phyloP scores from a whole-genome alignment of 2,329 filamentous ascomycete species.

The Penicillium thymicola region DNA sequence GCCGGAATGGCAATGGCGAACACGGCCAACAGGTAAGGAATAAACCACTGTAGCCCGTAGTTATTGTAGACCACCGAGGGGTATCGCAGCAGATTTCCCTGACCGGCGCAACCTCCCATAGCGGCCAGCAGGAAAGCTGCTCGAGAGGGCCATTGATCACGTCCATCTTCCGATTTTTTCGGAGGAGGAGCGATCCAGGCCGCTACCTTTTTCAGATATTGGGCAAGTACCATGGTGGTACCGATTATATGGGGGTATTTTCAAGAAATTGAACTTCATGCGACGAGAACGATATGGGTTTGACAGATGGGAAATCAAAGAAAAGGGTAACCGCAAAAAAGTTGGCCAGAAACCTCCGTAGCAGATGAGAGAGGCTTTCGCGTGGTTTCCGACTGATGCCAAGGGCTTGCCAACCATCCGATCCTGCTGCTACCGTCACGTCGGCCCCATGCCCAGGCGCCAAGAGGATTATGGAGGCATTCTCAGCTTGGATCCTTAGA shows the following conservation, averaged over 20 bases:
- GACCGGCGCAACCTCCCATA: constrained; percentile 58
- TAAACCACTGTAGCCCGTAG: constrained; percentile 59
- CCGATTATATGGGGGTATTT: neutral
- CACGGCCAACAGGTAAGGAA: constrained; percentile 56
- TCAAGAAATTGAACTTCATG: neutral
- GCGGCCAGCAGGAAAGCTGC: constrained; percentile 56
- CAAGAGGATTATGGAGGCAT: neutral
- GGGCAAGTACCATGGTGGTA: constrained; percentile 3
- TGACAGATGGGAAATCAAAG: neutral
- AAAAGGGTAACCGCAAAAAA: neutral
- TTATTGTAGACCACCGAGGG: constrained; percentile 61
- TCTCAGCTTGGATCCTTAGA: neutral
- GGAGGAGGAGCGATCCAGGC: constrained; percentile 34
- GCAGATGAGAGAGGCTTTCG: neutral
- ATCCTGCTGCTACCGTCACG: neutral
- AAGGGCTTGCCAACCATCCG: neutral
- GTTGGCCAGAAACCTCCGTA: neutral
- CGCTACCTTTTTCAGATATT: constrained; percentile 21
- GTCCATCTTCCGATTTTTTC: constrained; percentile 40
- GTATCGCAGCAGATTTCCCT: constrained; percentile 58
- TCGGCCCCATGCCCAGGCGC: constrained; percentile 10
- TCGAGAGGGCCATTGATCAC: constrained; percentile 56
- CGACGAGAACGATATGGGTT: neutral
- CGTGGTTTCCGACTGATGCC: neutral
- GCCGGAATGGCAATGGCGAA: constrained; percentile 56